These are phyloP conservation scores for Aurantiochytrium sp. DNA, from an alignment of 108 stramenopile genomes.

Conservation along the genomic window DNA sequence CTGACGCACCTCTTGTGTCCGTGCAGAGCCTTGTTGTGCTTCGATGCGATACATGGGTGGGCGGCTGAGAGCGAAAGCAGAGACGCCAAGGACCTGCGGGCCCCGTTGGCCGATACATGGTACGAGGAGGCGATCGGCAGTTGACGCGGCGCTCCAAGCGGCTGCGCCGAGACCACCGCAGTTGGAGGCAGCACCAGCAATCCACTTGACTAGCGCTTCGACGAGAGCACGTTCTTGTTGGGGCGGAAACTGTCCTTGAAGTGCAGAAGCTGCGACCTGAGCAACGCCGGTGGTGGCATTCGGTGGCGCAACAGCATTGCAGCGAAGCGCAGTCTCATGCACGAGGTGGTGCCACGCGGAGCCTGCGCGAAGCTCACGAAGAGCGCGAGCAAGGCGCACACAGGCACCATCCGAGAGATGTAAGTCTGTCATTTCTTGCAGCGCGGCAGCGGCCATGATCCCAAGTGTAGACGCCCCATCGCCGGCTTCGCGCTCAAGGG, in stretches of 20 bases:
- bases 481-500: not conserved
- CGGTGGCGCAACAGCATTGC: too few relatives aligned
- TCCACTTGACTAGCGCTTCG: not conserved
- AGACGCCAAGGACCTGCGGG: not conserved
- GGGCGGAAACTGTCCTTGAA: not conserved
- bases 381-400: not conserved
- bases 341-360: not conserved
- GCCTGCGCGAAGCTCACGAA: not conserved
- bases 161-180: not conserved
- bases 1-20: not conserved
- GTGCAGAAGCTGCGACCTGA: not conserved
- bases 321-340: not conserved
- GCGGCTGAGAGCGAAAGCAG: not conserved
- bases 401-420: not conserved
- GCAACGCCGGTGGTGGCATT: too few relatives aligned
- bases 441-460: not conserved
- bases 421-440: not conserved
- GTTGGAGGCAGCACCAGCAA: not conserved
- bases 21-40: not conserved
- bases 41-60: not conserved
- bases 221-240: not conserved
- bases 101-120: not conserved
- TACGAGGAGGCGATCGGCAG: not conserved
- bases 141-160: not conserved
- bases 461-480: not conserved